These are phyloP conservation scores for Puya raimondii DNA, from an alignment of 176 grass and related monocot species.

Conservation along the genomic window DNA sequence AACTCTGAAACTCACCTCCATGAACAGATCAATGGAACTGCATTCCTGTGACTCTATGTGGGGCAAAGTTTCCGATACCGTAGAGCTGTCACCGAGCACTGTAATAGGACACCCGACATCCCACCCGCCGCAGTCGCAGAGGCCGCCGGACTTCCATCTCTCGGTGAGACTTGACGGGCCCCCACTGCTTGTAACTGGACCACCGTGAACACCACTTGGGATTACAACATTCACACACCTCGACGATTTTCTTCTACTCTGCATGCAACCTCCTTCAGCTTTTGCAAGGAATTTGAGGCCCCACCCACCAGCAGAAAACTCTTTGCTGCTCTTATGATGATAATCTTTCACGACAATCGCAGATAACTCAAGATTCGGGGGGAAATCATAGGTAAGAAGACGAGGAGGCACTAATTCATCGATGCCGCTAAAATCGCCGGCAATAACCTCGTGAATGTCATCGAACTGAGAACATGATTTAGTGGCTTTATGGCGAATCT, in stretches of 20 bases:
- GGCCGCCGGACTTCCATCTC: conserved; percentile 56
- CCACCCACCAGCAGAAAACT: conserved; percentile 48
- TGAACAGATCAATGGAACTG: conserved; percentile 30
- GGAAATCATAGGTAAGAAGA: conserved; percentile 29
- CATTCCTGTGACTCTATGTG: conserved; percentile 22
- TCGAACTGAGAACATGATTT: conserved; percentile 37
- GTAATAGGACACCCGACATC: conserved; percentile 71
- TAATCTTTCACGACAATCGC: conserved; percentile 58
- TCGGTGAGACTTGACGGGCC: conserved; percentile 45
- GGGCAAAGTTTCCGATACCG: neutral
- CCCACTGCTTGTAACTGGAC: neutral
- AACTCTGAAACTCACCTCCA: conserved; percentile 28
- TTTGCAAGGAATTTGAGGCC: conserved; percentile 86
- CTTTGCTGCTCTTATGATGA: conserved; percentile 7
- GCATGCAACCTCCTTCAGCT: conserved; percentile 3
- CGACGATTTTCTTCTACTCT: conserved; percentile 8
- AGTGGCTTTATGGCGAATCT: conserved; percentile 26
- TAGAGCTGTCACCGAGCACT: conserved; percentile 33
- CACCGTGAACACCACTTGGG: conserved; percentile 63
- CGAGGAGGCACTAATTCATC: conserved; percentile 22
- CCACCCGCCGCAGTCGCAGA: conserved; percentile 82
- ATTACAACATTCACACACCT: conserved; percentile 38
- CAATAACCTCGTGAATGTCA: conserved; percentile 6
- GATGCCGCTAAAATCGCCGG: conserved; percentile 16
- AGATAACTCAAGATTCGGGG: conserved; percentile 39